Percentiles rank a stretch among this genome's conserved stretches.
Conservation (phyloP, 805 yeast genomes). For the Groenewaldozyma tartarivorans region DNA sequence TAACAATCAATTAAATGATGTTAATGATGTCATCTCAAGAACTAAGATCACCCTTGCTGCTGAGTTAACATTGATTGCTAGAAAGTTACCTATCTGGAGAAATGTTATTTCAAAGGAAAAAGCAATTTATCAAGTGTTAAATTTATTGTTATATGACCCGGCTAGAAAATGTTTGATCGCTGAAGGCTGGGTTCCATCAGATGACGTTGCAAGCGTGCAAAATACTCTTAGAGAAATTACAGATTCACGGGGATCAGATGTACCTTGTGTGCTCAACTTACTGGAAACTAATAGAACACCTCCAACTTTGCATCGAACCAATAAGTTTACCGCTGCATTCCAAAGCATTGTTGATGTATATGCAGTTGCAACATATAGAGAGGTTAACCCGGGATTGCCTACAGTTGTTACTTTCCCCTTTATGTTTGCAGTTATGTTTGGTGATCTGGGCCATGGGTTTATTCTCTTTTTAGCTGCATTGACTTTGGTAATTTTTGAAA, state of each 20-base stretch:
- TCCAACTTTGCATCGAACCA: slow-evolving; percentile 91
- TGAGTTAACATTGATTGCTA: slow-evolving; percentile 71
- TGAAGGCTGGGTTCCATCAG: slow-evolving; percentile 94
- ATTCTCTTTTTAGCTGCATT: slow-evolving; percentile 68
- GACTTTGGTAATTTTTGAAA: slow-evolving; percentile 64
- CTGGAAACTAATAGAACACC: slow-evolving; percentile 78
- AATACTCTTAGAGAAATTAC: slow-evolving; percentile 56
- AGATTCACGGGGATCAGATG: slow-evolving; percentile 36
- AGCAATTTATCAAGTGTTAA: slow-evolving; percentile 69
- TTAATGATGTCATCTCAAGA: slow-evolving; percentile 51
- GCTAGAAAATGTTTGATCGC: slow-evolving; percentile 81
- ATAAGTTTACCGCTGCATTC: slow-evolving; percentile 87
- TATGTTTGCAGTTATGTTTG: slow-evolving; percentile 98
- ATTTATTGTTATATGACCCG: slow-evolving; percentile 70
- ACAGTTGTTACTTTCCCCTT: slow-evolving; percentile 94
- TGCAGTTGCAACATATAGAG: slow-evolving; percentile 87
- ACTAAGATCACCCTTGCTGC: slow-evolving; percentile 62
- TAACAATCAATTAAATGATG: slow-evolving; percentile 41
- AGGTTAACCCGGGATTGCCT: slow-evolving; percentile 92
- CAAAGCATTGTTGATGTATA: slow-evolving; percentile 93
- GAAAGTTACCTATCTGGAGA: slow-evolving; percentile 68
- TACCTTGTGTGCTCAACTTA: slow-evolving; percentile 40
- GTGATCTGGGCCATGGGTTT: slow-evolving; percentile 95
- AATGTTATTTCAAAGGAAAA: slow-evolving; percentile 65
- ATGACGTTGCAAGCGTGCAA: slow-evolving; percentile 59